Percentiles rank a stretch among this genome's conserved stretches.
Evolutionary conservation across 2,329 filamentous ascomycete genomes (phyloP).

Genomic region (Trichoderma arundinaceum): DNA sequence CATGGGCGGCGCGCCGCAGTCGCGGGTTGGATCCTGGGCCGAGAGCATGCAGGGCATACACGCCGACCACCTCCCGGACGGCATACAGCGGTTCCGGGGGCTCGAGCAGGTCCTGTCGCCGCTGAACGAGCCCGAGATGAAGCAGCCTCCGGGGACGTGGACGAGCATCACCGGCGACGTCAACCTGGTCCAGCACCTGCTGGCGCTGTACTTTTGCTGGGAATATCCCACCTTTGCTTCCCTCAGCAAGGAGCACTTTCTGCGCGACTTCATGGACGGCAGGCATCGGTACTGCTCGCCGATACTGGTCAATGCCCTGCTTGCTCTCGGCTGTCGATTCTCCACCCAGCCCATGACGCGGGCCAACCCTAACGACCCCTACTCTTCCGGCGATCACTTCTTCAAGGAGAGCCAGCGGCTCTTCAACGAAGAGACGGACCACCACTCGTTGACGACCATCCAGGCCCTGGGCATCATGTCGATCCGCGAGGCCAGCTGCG

Average conservation of each 20-base stretch:
- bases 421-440: conserved; percentile 61
- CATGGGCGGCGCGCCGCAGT: conserved; percentile 47
- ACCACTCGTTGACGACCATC: conserved; percentile 70
- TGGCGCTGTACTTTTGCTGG: conserved; percentile 75
- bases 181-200: conserved; percentile 65
- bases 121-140: conserved; percentile 51
- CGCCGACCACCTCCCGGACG: conserved; percentile 42
- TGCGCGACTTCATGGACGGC: conserved; percentile 67
- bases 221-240: conserved; percentile 77
- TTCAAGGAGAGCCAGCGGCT: conserved; percentile 71
- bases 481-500: conserved; percentile 74
- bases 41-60: conserved; percentile 47
- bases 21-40: conserved; percentile 57
- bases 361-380: conserved; percentile 64
- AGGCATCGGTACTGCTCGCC: conserved; percentile 69
- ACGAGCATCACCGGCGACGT: conserved; percentile 65
- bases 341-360: conserved; percentile 69
- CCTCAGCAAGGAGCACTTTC: conserved; percentile 73
- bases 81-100: conserved; percentile 46
- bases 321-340: conserved; percentile 71
- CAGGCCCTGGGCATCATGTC: conserved; percentile 80
- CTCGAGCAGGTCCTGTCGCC: conserved; percentile 58
- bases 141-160: conserved; percentile 57
- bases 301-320: conserved; percentile 68
- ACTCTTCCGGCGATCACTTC: conserved; percentile 74